These are phyloP conservation scores for Citrus unshiu DNA, from an alignment of 345 rosid species.

Conservation along the genomic window DNA sequence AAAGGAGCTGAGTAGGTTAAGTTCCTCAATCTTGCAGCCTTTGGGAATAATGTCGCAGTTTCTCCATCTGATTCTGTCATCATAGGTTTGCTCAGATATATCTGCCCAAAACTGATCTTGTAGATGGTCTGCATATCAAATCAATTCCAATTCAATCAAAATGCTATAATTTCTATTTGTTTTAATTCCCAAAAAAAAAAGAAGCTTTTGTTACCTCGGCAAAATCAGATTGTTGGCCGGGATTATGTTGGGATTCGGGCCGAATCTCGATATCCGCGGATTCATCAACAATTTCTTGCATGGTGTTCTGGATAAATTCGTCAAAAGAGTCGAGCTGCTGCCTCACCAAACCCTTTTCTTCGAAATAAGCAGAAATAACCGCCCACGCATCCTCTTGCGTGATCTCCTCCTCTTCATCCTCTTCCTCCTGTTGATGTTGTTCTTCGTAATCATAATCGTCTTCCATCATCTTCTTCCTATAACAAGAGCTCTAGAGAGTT, in stretches of 20 bases:
- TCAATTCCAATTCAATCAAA: not conserved
- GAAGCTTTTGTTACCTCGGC: constrained; percentile 51
- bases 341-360: constrained; percentile 90
- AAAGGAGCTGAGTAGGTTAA: constrained; percentile 93
- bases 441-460: constrained; percentile 62
- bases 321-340: constrained; percentile 96
- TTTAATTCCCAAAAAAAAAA: not conserved
- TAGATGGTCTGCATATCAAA: constrained; percentile 75
- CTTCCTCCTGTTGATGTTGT: constrained; percentile 39
- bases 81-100: constrained; percentile 98
- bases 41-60: constrained; percentile 92
- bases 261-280: constrained; percentile 94
- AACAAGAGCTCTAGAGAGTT: too few species aligned
- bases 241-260: constrained; percentile 97
- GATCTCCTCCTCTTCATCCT: constrained; percentile 76
- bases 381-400: constrained; percentile 97
- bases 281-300: constrained; percentile 96
- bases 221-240: constrained; percentile 86
- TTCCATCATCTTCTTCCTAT: constrained; percentile 35
- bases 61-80: constrained; percentile 99
- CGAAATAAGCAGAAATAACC: constrained; percentile 91
- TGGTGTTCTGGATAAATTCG: constrained; percentile 93
- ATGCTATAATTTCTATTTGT: not conserved
- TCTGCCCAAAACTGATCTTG: constrained; percentile 93
- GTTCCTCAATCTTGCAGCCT: constrained; percentile 97